phyloP scores from a whole-genome alignment of 495 filamentous ascomycete genomes.

The Penicillium samsonianum region DNA sequence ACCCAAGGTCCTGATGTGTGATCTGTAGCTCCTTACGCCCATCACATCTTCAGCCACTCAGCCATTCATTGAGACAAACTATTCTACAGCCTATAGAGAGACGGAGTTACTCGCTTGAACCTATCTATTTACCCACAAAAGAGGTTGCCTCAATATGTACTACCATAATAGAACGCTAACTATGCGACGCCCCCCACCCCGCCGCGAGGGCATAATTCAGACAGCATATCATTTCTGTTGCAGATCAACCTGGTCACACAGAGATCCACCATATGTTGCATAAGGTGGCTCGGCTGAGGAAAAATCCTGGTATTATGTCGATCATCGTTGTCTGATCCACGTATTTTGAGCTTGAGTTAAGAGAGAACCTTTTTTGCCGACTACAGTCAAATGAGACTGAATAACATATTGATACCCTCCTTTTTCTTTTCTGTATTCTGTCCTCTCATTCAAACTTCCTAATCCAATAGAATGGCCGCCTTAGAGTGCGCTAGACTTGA shows the following conservation, averaged over 20 bases:
- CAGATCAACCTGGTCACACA: background rate
- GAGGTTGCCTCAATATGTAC: background rate
- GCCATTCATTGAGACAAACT: background rate
- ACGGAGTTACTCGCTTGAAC: background rate
- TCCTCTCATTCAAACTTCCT: background rate
- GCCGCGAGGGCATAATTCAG: background rate
- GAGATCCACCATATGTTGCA: background rate
- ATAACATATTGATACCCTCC: background rate
- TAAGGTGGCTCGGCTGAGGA: background rate
- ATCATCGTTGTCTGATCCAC: background rate
- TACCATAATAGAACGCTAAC: background rate
- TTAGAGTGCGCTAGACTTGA: background rate
- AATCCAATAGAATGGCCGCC: background rate
- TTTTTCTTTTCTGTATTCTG: background rate
- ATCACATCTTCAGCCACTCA: background rate
- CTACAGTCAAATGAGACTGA: background rate
- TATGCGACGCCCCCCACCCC: background rate
- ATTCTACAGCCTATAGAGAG: background rate
- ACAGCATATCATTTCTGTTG: background rate
- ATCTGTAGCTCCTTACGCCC: background rate
- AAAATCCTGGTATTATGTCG: background rate
- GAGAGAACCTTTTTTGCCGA: background rate
- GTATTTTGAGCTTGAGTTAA: background rate
- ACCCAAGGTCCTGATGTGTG: background rate
- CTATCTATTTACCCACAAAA: background rate